A percentile compares a stretch with the other conserved stretches of the same genome.
Conservation (phyloP, 2,329 filamentous ascomycete genomes). For the Epicoccum sorghinum region DNA sequence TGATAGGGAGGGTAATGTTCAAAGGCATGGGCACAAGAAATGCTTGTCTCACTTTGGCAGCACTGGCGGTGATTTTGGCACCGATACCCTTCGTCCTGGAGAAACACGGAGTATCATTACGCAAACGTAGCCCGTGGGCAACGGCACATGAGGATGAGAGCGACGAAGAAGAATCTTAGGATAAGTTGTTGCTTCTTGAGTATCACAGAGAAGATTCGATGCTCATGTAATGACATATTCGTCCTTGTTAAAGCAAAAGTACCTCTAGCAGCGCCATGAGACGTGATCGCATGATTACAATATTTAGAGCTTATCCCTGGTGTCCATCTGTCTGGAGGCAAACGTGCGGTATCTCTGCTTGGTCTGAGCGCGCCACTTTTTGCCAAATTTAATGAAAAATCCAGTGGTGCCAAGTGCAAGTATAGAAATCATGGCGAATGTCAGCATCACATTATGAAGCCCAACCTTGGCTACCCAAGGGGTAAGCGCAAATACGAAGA, state of each 20-base stretch:
- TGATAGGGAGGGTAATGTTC: slow-evolving; percentile 40
- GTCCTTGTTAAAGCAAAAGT: no score
- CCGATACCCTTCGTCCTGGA: slow-evolving; percentile 46
- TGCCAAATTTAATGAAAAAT: slow-evolving; percentile 14
- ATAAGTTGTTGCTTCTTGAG: background rate
- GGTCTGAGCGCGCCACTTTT: slow-evolving; percentile 7
- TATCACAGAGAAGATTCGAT: no score
- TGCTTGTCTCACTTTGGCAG: slow-evolving; percentile 38
- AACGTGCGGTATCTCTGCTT: slow-evolving; percentile 1
- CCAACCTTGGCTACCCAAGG: slow-evolving; percentile 45
- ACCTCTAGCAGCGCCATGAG: background rate
- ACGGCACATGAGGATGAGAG: slow-evolving; percentile 45
- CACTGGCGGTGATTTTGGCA: slow-evolving; percentile 35
- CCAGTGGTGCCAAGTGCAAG: slow-evolving; percentile 10
- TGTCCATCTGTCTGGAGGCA: slow-evolving; percentile 10
- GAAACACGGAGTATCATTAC: slow-evolving; percentile 41
- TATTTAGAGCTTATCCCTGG: slow-evolving; percentile 2
- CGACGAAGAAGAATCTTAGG: slow-evolving; percentile 18
- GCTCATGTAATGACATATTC: no score
- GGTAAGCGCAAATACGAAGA: slow-evolving; percentile 55
- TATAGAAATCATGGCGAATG: slow-evolving; percentile 13
- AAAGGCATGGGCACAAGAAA: slow-evolving; percentile 37
- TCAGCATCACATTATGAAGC: slow-evolving; percentile 18
- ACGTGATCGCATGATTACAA: background rate
- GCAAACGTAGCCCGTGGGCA: slow-evolving; percentile 49